Evolutionary conservation across 257 asterid genomes (phyloP).

Genomic region (Nemophila menziesii): DNA sequence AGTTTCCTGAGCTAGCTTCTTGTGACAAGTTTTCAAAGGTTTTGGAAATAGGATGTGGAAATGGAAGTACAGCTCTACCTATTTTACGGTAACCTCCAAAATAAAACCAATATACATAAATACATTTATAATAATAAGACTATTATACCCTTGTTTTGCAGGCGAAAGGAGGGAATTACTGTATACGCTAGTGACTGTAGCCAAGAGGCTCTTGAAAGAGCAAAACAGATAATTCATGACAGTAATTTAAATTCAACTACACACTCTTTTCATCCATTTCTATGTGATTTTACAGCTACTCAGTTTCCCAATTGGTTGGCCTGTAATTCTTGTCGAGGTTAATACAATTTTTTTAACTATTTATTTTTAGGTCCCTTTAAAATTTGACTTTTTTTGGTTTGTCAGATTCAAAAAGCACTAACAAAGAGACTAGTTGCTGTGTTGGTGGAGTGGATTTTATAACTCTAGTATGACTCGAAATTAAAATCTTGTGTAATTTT

Average conservation of each 20-base stretch:
- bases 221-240: slow-evolving; percentile 48
- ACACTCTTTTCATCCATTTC: slow-evolving; percentile 47
- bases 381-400: slow-evolving; percentile 9
- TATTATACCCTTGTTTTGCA: slow-evolving; percentile 18
- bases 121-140: too few species aligned
- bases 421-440: slow-evolving; percentile 37
- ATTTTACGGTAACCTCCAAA: slow-evolving; percentile 29
- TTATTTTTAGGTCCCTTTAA: slow-evolving; percentile 3
- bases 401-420: slow-evolving; percentile 25
- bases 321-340: slow-evolving; percentile 49
- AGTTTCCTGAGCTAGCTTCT: slow-evolving; percentile 71
- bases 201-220: slow-evolving; percentile 69
- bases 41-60: slow-evolving; percentile 97
- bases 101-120: background rate
- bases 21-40: slow-evolving; percentile 42
- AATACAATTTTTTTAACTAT: slow-evolving; percentile 2
- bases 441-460: slow-evolving; percentile 72
- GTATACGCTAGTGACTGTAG: slow-evolving; percentile 87
- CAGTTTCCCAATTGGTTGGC: slow-evolving; percentile 68
- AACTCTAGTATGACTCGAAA: slow-evolving; percentile 43
- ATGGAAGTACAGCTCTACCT: slow-evolving; percentile 80
- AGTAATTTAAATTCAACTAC: slow-evolving; percentile 31
- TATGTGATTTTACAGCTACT: slow-evolving; percentile 55
- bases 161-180: slow-evolving; percentile 43
- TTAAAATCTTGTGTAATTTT: background rate